Percentiles rank a stretch among this genome's conserved stretches.
Evolutionary conservation across 192 early-diverging fungal species (phyloP).

Genomic region (Backusella sp.): DNA sequence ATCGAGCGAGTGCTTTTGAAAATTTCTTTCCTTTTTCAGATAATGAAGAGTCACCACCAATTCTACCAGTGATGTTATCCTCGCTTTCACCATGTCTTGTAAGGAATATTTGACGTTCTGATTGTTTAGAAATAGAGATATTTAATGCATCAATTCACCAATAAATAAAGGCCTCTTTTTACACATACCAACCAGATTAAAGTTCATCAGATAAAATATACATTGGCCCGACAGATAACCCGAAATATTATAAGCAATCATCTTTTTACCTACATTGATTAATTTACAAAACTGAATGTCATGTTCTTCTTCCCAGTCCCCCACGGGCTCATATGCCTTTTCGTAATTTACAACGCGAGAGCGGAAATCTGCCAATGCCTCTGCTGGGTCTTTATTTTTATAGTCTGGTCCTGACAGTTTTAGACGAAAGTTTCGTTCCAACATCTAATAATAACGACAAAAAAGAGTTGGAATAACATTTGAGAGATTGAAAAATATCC

Average conservation of each 20-base stretch:
- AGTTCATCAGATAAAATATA: slow-evolving; percentile 98
- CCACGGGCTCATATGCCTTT: slow-evolving; percentile 84
- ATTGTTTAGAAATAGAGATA: not conserved
- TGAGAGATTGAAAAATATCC: not conserved
- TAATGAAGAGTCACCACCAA: slow-evolving; percentile 65
- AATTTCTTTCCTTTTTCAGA: slow-evolving; percentile 71
- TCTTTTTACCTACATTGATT: slow-evolving; percentile 94
- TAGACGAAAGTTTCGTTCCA: slow-evolving; percentile 83
- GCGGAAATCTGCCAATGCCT: slow-evolving; percentile 84
- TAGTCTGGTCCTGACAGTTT: slow-evolving; percentile 97
- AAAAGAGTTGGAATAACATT: not conserved
- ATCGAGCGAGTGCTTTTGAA: slow-evolving; percentile 71
- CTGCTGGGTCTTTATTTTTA: slow-evolving; percentile 71
- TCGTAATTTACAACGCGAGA: slow-evolving; percentile 91
- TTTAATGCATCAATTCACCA: not conserved
- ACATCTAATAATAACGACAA: slow-evolving; percentile 36
- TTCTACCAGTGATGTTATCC: slow-evolving; percentile 80
- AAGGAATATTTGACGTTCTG: slow-evolving; percentile 81
- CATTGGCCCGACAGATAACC: slow-evolving; percentile 93
- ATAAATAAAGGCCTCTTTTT: too few relatives aligned
- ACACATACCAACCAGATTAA: slow-evolving; percentile 70
- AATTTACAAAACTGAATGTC: slow-evolving; percentile 92
- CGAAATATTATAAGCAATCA: slow-evolving; percentile 91
- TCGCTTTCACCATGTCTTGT: slow-evolving; percentile 91
- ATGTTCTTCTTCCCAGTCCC: slow-evolving; percentile 77